Conservation (phyloP, 441 rosid species). For the Euphorbia schlechtendalii region DNA sequence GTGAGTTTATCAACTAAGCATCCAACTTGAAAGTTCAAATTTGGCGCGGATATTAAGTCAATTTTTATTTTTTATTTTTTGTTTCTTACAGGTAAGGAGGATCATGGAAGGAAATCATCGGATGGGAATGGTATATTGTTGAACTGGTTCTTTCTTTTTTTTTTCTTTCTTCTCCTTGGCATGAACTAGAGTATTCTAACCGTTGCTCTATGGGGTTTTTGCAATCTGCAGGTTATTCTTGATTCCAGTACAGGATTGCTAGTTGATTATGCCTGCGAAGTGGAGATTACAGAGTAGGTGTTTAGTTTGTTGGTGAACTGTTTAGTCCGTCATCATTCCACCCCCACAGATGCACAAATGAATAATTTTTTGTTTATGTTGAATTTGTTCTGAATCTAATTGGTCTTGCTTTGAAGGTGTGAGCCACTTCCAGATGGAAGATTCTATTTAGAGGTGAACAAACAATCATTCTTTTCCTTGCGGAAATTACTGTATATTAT, state of each 20-base stretch:
- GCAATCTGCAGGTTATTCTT: slow-evolving; percentile 53
- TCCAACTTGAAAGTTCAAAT: neutral
- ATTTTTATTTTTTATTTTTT: neutral
- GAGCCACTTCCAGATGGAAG: slow-evolving; percentile 97
- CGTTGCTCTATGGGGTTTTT: slow-evolving; percentile 8
- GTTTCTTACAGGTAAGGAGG: slow-evolving; percentile 73
- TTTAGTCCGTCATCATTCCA: slow-evolving; percentile 8
- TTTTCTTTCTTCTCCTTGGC: slow-evolving; percentile 18
- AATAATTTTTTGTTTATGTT: neutral
- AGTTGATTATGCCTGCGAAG: slow-evolving; percentile 89
- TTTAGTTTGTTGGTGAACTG: slow-evolving; percentile 8
- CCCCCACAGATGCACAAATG: neutral
- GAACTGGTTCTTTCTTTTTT: slow-evolving; percentile 11
- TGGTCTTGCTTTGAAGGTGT: slow-evolving; percentile 45
- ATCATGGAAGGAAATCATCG: slow-evolving; percentile 96
- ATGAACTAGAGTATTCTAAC: slow-evolving; percentile 12
- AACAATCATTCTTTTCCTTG: slow-evolving; percentile 14
- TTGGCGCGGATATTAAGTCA: too few relatives aligned
- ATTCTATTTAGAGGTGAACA: slow-evolving; percentile 73
- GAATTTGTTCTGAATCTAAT: slow-evolving; percentile 6
- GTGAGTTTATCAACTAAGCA: slow-evolving; percentile 37
- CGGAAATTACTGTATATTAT: neutral
- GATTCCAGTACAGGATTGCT: slow-evolving; percentile 60
- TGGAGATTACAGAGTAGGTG: slow-evolving; percentile 92
- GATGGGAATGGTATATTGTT: slow-evolving; percentile 85